Conservation (phyloP, 2,329 filamentous ascomycete species). For the Aspergillus sp. region DNA sequence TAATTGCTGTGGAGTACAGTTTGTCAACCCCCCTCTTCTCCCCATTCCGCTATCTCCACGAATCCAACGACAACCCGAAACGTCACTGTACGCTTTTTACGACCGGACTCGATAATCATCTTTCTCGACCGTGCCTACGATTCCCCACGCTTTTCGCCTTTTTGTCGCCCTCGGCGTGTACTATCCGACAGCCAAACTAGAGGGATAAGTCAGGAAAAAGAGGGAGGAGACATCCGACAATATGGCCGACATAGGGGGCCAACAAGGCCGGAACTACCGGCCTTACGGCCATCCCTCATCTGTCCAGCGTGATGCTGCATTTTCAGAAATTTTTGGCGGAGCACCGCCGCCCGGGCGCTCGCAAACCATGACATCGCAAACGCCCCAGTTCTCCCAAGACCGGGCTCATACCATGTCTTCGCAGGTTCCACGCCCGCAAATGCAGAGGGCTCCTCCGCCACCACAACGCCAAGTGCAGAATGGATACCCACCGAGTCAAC, state of each 20-base stretch:
- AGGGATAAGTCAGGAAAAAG: constrained; percentile 5
- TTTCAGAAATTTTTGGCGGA: constrained; percentile 91
- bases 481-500: constrained; percentile 38
- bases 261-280: constrained; percentile 62
- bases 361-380: constrained; percentile 89
- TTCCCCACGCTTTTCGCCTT: constrained; percentile 2
- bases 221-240: constrained; percentile 16
- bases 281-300: constrained; percentile 55
- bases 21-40: constrained; percentile 18
- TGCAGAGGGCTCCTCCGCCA: constrained; percentile 42
- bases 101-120: constrained; percentile 29
- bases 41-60: constrained; percentile 28
- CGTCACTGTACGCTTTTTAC: constrained; percentile 34
- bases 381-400: constrained; percentile 61
- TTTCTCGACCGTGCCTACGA: constrained; percentile 10
- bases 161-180: constrained; percentile 8
- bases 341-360: constrained; percentile 84
- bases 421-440: constrained; percentile 44
- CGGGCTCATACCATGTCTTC: constrained; percentile 79
- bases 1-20: constrained; percentile 22
- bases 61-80: constrained; percentile 34
- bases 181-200: constrained; percentile 8
- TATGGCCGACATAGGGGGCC: constrained; percentile 66
- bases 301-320: constrained; percentile 85
- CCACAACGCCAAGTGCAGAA: constrained; percentile 47